Percentiles rank a stretch among this genome's conserved stretches.
Conservation (phyloP, 176 grass and related monocot species). For the Rhynchospora pubera region DNA sequence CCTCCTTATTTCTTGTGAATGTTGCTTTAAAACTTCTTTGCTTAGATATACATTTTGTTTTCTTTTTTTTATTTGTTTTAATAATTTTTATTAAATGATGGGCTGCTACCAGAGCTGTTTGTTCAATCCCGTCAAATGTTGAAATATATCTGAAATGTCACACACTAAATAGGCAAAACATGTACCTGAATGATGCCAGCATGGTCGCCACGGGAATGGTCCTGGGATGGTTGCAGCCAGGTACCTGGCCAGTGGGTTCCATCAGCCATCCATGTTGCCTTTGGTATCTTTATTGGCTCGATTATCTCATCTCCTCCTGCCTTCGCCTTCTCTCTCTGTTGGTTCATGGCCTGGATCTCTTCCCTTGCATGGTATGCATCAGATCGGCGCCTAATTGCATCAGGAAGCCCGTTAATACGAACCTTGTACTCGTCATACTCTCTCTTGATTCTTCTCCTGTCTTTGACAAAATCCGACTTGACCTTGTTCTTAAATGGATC, state of each 20-base stretch:
- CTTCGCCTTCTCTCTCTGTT: constrained; percentile 75
- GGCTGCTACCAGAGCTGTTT: background rate
- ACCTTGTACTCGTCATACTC: constrained; percentile 98
- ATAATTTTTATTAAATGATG: background rate
- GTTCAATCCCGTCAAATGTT: background rate
- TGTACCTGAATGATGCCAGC: constrained; percentile 90
- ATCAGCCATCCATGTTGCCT: constrained; percentile 99
- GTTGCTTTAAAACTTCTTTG: background rate
- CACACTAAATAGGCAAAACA: background rate
- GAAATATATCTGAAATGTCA: background rate
- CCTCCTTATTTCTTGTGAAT: background rate
- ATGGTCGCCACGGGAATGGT: constrained; percentile 71
- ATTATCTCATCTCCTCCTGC: constrained; percentile 59
- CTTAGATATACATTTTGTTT: background rate
- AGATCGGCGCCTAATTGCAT: constrained; percentile 79
- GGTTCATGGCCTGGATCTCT: constrained; percentile 92
- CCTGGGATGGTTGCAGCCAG: constrained; percentile 67
- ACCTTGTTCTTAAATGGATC: constrained; percentile 97
- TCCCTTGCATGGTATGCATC: constrained; percentile 95
- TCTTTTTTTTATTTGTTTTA: background rate
- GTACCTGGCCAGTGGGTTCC: constrained; percentile 95
- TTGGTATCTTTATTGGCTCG: constrained; percentile 82
- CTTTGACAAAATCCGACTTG: constrained; percentile 85
- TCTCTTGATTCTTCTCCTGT: constrained; percentile 80
- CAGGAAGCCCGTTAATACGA: constrained; percentile 77